Conservation (phyloP, 352 stramenopile species). For the Plasmopara muralis region DNA sequence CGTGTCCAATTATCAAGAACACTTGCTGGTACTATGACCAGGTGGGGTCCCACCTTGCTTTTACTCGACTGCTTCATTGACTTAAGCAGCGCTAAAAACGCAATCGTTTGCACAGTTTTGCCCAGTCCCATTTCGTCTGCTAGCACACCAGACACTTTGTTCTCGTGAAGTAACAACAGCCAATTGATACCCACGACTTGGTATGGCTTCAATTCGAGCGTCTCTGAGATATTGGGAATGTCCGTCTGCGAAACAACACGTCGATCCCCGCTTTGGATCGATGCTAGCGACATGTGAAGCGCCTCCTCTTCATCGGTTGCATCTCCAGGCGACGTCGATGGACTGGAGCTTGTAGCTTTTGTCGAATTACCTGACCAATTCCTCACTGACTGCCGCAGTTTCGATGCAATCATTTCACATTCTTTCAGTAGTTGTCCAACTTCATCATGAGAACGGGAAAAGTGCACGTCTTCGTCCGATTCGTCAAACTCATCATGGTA, state of each 20-base stretch:
- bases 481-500: slow-evolving; percentile 27
- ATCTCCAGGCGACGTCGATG: slow-evolving; percentile 22
- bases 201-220: slow-evolving; percentile 78
- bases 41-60: slow-evolving; percentile 57
- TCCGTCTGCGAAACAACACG: slow-evolving; percentile 61
- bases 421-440: slow-evolving; percentile 59
- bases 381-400: slow-evolving; percentile 51
- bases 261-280: slow-evolving; percentile 32
- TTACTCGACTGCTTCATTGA: slow-evolving; percentile 24
- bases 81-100: slow-evolving; percentile 66
- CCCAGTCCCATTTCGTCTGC: slow-evolving; percentile 90
- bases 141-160: slow-evolving; percentile 73
- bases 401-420: slow-evolving; percentile 54
- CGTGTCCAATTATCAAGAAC: slow-evolving; percentile 90
- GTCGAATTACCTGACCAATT: slow-evolving; percentile 46
- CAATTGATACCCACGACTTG: slow-evolving; percentile 83
- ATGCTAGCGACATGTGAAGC: slow-evolving; percentile 51
- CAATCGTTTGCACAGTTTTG: slow-evolving; percentile 89
- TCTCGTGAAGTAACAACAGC: slow-evolving; percentile 68
- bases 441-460: slow-evolving; percentile 57
- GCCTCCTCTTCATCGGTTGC: slow-evolving; percentile 43
- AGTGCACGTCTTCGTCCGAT: slow-evolving; percentile 41
- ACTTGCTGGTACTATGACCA: slow-evolving; percentile 91
- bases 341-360: slow-evolving; percentile 20
- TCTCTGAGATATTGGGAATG: slow-evolving; percentile 61